phyloP scores from a whole-genome alignment of 2,329 filamentous ascomycete genomes.

The Claviceps purpurea region DNA sequence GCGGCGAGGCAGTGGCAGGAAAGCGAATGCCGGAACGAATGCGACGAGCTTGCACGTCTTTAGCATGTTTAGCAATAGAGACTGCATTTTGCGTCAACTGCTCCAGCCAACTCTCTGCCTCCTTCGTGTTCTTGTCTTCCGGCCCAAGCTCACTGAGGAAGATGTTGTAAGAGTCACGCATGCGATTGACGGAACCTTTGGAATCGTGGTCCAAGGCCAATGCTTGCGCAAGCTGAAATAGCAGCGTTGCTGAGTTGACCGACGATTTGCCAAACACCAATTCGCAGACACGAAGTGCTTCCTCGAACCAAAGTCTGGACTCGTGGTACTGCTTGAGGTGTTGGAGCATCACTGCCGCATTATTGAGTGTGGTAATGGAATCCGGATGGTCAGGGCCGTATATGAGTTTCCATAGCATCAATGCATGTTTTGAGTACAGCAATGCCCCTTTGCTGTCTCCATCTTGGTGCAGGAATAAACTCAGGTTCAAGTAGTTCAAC shows the following conservation, averaged over 20 bases:
- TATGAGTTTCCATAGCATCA: constrained; percentile 93
- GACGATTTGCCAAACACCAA: constrained; percentile 78
- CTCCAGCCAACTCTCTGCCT: constrained; percentile 92
- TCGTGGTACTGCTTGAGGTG: constrained; percentile 88
- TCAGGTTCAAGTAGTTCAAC: constrained; percentile 89
- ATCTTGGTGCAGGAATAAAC: constrained; percentile 81
- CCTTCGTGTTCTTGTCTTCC: constrained; percentile 94
- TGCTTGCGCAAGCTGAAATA: constrained; percentile 94
- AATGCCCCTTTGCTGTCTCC: constrained; percentile 85
- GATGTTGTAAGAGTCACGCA: constrained; percentile 94
- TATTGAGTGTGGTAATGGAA: constrained; percentile 97
- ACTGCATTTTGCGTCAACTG: constrained; percentile 94
- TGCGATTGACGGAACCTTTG: constrained; percentile 78
- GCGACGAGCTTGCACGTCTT: constrained; percentile 66
- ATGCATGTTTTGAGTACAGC: constrained; percentile 77
- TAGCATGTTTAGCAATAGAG: constrained; percentile 83
- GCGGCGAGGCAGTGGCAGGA: constrained; percentile 24
- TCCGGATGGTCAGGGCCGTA: constrained; percentile 91
- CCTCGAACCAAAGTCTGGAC: constrained; percentile 93
- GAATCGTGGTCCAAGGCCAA: constrained; percentile 91
- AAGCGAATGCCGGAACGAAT: constrained; percentile 59
- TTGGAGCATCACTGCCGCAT: constrained; percentile 96
- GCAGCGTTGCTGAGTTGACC: constrained; percentile 83
- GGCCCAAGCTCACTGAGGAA: constrained; percentile 79
- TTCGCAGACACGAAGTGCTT: constrained; percentile 79